Evolutionary conservation across 768 basidiomycete species (phyloP).

Genomic region (Hericium alpestre): DNA sequence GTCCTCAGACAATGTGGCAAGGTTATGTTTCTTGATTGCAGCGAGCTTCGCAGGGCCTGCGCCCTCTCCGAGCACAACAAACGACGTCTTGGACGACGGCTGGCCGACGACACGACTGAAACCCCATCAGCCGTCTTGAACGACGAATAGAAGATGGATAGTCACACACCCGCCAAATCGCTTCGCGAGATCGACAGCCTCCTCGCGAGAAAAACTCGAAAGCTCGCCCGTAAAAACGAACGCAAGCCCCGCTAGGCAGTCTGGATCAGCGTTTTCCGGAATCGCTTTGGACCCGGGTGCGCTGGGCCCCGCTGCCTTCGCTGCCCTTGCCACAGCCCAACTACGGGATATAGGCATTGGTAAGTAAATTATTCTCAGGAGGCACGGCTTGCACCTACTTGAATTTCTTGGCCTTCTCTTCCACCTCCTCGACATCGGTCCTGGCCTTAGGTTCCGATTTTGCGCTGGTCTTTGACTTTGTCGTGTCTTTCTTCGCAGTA

Average conservation of each 20-base stretch:
- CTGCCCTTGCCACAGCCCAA: constrained; percentile 47
- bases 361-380: background rate
- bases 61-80: constrained; percentile 77
- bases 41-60: constrained; percentile 86
- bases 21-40: constrained; percentile 70
- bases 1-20: constrained; percentile 77
- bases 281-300: constrained; percentile 47
- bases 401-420: constrained; percentile 24
- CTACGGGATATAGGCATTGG: constrained; percentile 16
- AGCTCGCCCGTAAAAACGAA: constrained; percentile 97
- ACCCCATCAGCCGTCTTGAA: background rate
- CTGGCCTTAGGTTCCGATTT: constrained; percentile 11
- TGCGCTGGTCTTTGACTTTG: constrained; percentile 11
- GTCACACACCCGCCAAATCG: constrained; percentile 76
- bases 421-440: constrained; percentile 9
- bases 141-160: background rate
- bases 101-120: constrained; percentile 73
- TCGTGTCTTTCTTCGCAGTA: background rate
- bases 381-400: constrained; percentile 19
- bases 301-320: constrained; percentile 49
- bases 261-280: constrained; percentile 62
- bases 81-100: constrained; percentile 85
- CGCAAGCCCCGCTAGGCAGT: constrained; percentile 76
- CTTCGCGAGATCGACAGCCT: constrained; percentile 80
- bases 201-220: constrained; percentile 76